phyloP scores from a whole-genome alignment of 352 stramenopile genomes.

The Globisporangium paroecandrum region DNA sequence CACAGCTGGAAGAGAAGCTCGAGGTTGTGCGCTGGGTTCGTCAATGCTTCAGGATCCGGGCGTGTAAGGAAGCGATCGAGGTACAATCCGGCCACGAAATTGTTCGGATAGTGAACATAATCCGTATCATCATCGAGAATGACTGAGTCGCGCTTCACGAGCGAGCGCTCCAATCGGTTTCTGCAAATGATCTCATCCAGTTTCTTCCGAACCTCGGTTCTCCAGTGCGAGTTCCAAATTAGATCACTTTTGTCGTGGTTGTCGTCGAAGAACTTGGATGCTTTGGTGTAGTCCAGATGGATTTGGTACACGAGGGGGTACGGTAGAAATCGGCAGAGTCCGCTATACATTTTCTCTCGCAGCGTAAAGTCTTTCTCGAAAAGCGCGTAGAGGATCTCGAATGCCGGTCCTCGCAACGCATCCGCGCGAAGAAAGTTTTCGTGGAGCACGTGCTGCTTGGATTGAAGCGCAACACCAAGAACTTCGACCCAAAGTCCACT shows the following conservation, averaged over 20 bases:
- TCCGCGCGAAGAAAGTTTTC: slow-evolving; percentile 79
- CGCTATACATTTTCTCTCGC: slow-evolving; percentile 70
- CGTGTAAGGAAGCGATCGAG: slow-evolving; percentile 68
- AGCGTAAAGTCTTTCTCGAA: slow-evolving; percentile 69
- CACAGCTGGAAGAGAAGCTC: slow-evolving; percentile 73
- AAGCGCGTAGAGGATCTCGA: slow-evolving; percentile 76
- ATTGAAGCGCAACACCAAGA: slow-evolving; percentile 72
- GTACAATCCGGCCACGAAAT: slow-evolving; percentile 74
- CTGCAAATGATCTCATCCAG: slow-evolving; percentile 76
- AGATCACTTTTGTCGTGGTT: slow-evolving; percentile 83
- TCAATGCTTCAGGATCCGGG: slow-evolving; percentile 68
- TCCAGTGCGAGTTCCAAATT: slow-evolving; percentile 78
- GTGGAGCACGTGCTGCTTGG: slow-evolving; percentile 74
- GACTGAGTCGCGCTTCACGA: slow-evolving; percentile 78
- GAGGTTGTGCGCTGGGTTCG: slow-evolving; percentile 75
- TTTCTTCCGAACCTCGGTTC: slow-evolving; percentile 72
- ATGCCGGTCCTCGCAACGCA: slow-evolving; percentile 69
- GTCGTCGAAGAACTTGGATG: slow-evolving; percentile 75
- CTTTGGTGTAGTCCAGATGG: slow-evolving; percentile 69
- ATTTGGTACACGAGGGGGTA: slow-evolving; percentile 85
- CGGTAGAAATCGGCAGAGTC: slow-evolving; percentile 67
- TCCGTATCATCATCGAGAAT: slow-evolving; percentile 64
- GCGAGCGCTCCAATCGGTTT: slow-evolving; percentile 66
- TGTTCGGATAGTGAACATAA: slow-evolving; percentile 52
- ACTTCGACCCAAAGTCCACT: slow-evolving; percentile 81